Evolutionary conservation across 2,329 filamentous ascomycete genomes (phyloP).

Genomic region (Phaeosphaeria sp.): DNA sequence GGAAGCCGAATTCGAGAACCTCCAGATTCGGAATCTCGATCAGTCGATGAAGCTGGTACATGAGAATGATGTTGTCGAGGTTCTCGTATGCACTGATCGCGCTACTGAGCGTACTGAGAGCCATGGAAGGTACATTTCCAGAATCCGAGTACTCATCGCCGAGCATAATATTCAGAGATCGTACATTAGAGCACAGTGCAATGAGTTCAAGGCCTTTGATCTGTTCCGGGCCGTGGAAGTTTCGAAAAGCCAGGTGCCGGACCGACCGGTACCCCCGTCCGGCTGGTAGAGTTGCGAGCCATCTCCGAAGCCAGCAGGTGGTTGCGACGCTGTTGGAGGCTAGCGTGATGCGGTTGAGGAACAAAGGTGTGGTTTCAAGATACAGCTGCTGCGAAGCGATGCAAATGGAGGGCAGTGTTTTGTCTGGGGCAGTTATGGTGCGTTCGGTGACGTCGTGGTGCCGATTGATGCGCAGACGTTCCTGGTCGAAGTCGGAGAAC

Average conservation of each 20-base stretch:
- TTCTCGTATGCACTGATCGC: constrained; percentile 12
- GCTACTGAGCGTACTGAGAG: constrained; percentile 6
- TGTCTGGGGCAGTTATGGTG: not conserved
- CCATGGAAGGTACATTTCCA: constrained; percentile 4
- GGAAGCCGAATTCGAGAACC: constrained; percentile 10
- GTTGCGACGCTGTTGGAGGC: constrained; percentile 3
- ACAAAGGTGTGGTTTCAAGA: constrained; percentile 5
- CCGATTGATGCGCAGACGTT: not conserved
- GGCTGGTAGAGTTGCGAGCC: constrained; percentile 8
- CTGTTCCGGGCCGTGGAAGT: constrained; percentile 15
- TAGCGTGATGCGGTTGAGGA: constrained; percentile 1
- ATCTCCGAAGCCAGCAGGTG: constrained; percentile 10
- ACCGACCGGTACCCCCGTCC: constrained; percentile 3
- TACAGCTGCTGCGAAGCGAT: constrained; percentile 11
- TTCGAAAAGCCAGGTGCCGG: constrained; percentile 9
- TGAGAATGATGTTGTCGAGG: constrained; percentile 11
- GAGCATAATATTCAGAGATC: constrained; percentile 7
- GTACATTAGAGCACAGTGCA: constrained; percentile 5
- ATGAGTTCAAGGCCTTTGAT: constrained; percentile 10
- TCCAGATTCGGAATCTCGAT: constrained; percentile 6
- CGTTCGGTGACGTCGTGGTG: not conserved
- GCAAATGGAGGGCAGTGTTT: constrained; percentile 4
- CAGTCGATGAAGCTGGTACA: constrained; percentile 7
- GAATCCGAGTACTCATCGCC: constrained; percentile 9
- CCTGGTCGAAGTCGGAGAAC: not conserved